A percentile compares a stretch with the other conserved stretches of the same genome.
phyloP scores from a whole-genome alignment of 2,329 filamentous ascomycete species.

The Raffaelea arxii region DNA sequence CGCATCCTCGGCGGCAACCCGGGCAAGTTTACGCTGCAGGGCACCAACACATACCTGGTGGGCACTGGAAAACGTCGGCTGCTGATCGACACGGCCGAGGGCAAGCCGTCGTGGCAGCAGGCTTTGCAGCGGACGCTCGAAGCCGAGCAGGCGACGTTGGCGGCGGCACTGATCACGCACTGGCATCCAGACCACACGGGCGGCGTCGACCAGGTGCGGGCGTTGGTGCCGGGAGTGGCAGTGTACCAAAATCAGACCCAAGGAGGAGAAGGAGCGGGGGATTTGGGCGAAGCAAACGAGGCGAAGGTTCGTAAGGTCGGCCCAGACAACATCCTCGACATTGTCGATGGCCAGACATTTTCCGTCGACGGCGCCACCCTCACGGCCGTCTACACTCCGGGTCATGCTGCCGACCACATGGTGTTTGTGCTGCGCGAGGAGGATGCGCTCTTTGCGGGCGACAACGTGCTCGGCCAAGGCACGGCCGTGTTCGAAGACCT shows the following conservation, averaged over 20 bases:
- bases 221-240: conserved; percentile 49
- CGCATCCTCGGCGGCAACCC: conserved; percentile 87
- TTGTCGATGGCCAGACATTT: conserved; percentile 40
- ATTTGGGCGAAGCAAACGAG: background rate
- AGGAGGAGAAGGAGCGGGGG: background rate
- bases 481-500: conserved; percentile 66
- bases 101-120: conserved; percentile 61
- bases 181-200: conserved; percentile 85
- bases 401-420: conserved; percentile 65
- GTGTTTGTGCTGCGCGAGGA: conserved; percentile 52
- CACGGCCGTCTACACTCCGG: conserved; percentile 54
- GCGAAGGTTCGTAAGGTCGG: too few species aligned
- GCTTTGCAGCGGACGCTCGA: conserved; percentile 55
- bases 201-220: conserved; percentile 60
- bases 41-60: conserved; percentile 92
- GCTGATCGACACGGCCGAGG: conserved; percentile 86
- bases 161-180: conserved; percentile 72
- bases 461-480: conserved; percentile 66
- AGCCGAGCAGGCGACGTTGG: conserved; percentile 58
- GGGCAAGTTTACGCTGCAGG: conserved; percentile 65
- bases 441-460: conserved; percentile 61
- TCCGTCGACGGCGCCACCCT: conserved; percentile 45
- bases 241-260: conserved; percentile 50
- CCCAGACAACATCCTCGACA: conserved; percentile 17
- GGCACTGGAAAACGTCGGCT: conserved; percentile 65